These are phyloP conservation scores for Citeromyces matritensis DNA, from an alignment of 805 yeast species.

Conservation along the genomic window DNA sequence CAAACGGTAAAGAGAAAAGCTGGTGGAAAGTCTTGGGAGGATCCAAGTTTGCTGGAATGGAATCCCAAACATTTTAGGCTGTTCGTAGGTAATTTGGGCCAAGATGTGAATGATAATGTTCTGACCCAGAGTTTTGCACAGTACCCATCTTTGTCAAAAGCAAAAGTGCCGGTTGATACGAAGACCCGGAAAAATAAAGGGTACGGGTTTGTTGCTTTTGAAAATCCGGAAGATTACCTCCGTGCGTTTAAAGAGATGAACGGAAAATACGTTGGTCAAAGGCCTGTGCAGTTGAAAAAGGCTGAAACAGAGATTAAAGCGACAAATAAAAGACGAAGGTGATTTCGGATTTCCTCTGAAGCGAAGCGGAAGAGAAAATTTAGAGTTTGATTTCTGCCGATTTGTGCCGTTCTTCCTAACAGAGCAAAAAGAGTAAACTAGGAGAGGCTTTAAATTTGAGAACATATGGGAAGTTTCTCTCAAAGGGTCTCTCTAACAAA, in stretches of 20 bases:
- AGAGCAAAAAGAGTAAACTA: background rate
- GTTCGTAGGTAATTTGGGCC: constrained; percentile 63
- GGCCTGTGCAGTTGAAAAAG: constrained; percentile 54
- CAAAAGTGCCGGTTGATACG: constrained; percentile 40
- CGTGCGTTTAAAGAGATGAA: constrained; percentile 63
- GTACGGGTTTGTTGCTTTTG: constrained; percentile 62
- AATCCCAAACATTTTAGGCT: constrained; percentile 56
- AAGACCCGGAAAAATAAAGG: constrained; percentile 39
- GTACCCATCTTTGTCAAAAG: constrained; percentile 40
- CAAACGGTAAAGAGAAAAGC: constrained; percentile 25
- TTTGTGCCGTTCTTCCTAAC: background rate
- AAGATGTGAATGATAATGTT: constrained; percentile 45
- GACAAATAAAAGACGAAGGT: constrained; percentile 10
- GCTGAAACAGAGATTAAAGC: constrained; percentile 31
- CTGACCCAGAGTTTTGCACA: constrained; percentile 37
- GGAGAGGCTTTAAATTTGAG: background rate
- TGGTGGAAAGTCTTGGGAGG: constrained; percentile 34
- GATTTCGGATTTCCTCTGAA: background rate
- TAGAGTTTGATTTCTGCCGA: too few relatives aligned
- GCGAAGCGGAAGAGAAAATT: too few relatives aligned
- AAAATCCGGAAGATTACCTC: constrained; percentile 48
- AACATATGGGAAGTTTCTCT: constrained; percentile 21
- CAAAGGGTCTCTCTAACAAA: constrained; percentile 57
- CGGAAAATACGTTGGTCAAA: constrained; percentile 61
- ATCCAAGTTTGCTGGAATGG: constrained; percentile 38